These are phyloP conservation scores for Lunularia cruciata DNA, from an alignment of 225 moss, liverwort and hornwort genomes.

Conservation along the genomic window DNA sequence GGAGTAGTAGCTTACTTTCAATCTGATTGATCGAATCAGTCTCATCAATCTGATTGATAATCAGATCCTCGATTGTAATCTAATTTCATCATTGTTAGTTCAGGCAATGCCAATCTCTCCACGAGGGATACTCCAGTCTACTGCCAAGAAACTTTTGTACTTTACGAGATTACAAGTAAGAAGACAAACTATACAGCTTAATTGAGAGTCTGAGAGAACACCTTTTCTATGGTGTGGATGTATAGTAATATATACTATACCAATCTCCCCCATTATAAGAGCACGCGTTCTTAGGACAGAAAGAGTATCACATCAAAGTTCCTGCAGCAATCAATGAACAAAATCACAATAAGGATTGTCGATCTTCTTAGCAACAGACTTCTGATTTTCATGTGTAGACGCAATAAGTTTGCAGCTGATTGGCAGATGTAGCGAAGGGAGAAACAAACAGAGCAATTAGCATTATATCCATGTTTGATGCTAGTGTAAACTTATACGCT, in stretches of 20 bases:
- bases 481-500: too few species aligned
- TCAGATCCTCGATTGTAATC: conserved; percentile 16
- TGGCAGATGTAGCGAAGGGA: too few species aligned
- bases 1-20: neutral
- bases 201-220: conserved; percentile 21
- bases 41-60: conserved; percentile 6
- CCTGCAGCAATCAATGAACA: neutral
- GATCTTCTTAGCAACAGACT: neutral
- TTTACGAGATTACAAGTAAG: conserved; percentile 24
- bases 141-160: conserved; percentile 26
- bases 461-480: too few species aligned
- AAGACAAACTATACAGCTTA: conserved; percentile 16
- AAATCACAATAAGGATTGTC: neutral
- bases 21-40: neutral
- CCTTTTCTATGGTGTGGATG: conserved; percentile 1
- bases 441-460: too few species aligned
- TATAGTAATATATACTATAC: conserved; percentile 6
- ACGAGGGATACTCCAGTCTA: conserved; percentile 19
- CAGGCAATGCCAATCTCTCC: conserved; percentile 19
- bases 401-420: too few species aligned
- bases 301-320: neutral
- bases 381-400: too few species aligned
- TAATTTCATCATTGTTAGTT: conserved; percentile 24
- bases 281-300: neutral
- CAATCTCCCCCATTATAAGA: neutral